These are phyloP conservation scores for Linderina pennispora DNA, from an alignment of 192 early-diverging fungal genomes.

Conservation along the genomic window DNA sequence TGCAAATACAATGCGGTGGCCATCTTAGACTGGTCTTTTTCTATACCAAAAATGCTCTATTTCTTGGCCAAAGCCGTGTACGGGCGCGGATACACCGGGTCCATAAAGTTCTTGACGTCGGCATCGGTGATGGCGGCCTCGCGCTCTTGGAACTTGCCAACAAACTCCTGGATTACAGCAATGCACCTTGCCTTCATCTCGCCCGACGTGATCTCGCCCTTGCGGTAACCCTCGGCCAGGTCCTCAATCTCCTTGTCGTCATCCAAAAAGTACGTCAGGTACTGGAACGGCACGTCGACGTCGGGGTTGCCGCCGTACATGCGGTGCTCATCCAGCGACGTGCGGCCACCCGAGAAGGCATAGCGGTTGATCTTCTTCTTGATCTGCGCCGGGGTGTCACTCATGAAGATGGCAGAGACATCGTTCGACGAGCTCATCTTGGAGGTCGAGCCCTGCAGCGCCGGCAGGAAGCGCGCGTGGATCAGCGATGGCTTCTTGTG, in stretches of 20 bases:
- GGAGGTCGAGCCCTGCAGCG: constrained; percentile 79
- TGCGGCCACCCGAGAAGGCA: constrained; percentile 91
- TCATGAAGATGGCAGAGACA: constrained; percentile 87
- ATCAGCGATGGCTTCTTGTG: constrained; percentile 93
- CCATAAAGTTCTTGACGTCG: constrained; percentile 57
- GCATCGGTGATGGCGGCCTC: constrained; percentile 58
- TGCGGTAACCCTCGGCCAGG: constrained; percentile 66
- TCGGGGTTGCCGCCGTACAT: constrained; percentile 83
- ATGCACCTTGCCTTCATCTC: constrained; percentile 88
- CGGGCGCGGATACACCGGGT: constrained; percentile 46
- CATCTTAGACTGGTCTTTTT: no score
- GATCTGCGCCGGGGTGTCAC: constrained; percentile 85
- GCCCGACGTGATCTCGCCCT: constrained; percentile 82
- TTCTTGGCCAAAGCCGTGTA: constrained; percentile 30
- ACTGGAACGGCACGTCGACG: constrained; percentile 94
- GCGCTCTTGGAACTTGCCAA: constrained; percentile 72
- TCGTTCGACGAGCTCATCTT: constrained; percentile 95
- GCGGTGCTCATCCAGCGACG: constrained; percentile 78
- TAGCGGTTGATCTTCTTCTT: constrained; percentile 97
- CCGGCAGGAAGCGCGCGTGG: constrained; percentile 94
- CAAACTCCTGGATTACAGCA: constrained; percentile 69
- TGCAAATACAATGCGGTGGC: no score
- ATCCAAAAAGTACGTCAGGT: constrained; percentile 89
- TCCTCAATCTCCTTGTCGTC: constrained; percentile 81
- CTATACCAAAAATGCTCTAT: no score